Evolutionary conservation across 176 grass and related monocot species (phyloP).

Genomic region (Chloris gayana): DNA sequence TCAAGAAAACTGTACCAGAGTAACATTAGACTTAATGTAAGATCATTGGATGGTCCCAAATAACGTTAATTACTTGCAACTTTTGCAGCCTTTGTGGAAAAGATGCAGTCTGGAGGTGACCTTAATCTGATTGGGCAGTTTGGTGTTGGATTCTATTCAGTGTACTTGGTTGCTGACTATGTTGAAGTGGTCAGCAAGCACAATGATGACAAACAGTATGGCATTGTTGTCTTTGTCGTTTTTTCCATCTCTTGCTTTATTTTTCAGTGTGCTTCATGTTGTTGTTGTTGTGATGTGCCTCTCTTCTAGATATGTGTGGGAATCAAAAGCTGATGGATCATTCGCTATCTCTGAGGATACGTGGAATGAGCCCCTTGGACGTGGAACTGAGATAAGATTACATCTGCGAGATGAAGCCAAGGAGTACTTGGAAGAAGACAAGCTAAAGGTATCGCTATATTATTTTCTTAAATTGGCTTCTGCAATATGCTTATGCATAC

Average conservation of each 20-base stretch:
- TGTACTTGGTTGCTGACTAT: constrained; percentile 96
- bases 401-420: constrained; percentile 93
- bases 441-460: constrained; percentile 71
- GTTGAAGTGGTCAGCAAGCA: constrained; percentile 99
- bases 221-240: not conserved
- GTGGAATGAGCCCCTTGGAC: constrained; percentile 90
- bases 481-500: not conserved
- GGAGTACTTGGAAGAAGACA: constrained; percentile 92
- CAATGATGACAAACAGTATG: constrained; percentile 99
- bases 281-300: constrained; percentile 5
- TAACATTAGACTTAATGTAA: not conserved
- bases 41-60: constrained; percentile 1
- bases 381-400: constrained; percentile 97
- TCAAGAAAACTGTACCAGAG: not conserved
- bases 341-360: constrained; percentile 96
- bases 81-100: constrained; percentile 87
- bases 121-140: constrained; percentile 97
- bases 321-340: constrained; percentile 93
- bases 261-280: not conserved
- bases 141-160: constrained; percentile 98
- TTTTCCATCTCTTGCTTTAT: not conserved
- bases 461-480: not conserved
- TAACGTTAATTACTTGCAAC: constrained; percentile 21
- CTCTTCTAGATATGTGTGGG: constrained; percentile 80
- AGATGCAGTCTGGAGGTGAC: constrained; percentile 91